Base-by-base conservation (phyloP, 352 stramenopile genomes). In the Pythium folliculosum region DNA sequence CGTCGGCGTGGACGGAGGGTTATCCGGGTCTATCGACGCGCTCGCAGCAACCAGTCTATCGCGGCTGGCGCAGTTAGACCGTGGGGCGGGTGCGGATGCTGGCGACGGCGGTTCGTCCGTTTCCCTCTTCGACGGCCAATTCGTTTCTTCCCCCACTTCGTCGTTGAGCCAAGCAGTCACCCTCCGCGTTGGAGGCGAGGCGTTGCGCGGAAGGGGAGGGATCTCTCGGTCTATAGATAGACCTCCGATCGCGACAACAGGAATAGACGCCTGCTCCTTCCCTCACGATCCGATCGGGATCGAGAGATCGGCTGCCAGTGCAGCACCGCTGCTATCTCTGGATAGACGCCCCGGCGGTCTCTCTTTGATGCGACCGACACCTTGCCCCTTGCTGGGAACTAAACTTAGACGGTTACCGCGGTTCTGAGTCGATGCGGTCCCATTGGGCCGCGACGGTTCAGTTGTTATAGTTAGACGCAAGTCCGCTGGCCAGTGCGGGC, bases 81-180 rank as follows among this genome's bases (percentile, higher is more conserved):
- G 19, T 27, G 5, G 44, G 3, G 44, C 4, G 19, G 44, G 44
- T 4, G 44, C n/a, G 23, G 19, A 16, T 3, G 44, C n/a, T 50
- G 44, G 48, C 38, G 48, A 22, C 50, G 51, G 22, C 38, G 44
- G 57, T 65, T 58, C 67, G 67, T 73, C 53, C 61, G 61, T 73
- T 73, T 51, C 53, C 44, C 38, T 51, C 35, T 60, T 55, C 38
- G 32, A 38, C 21, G 62, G 64, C 67, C 27, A 74, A 74, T 70
- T 74, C 61, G 67, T 74, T 74, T 74, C 67, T 74, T 70, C 25
- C 45, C 54, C 56, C 40, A 17, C 37, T 38, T 50, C 21, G 32
- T 60, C 5, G 51, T n/a, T 43, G 55, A 23, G 44, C 44, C 44
- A 16, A 50, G 19, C 44, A 27, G 60, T 40, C 55, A 30, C 30